A percentile compares a stretch with the other conserved stretches of the same genome.
Conservation (phyloP, 345 rosid species). For the Hibiscus trionum region DNA sequence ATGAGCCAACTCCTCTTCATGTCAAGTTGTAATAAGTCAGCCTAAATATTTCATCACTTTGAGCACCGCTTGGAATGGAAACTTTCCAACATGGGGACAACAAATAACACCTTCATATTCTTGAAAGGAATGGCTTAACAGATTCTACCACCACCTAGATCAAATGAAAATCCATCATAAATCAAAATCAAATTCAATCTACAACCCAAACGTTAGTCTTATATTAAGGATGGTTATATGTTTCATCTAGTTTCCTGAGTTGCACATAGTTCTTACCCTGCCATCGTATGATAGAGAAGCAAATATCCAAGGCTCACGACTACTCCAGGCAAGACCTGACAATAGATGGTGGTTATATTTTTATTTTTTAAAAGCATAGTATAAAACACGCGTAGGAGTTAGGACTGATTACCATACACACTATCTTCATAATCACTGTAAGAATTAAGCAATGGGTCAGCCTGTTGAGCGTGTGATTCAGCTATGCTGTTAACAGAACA, state of each 20-base stretch:
- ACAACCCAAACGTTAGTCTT: not conserved
- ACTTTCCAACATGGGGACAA: no score
- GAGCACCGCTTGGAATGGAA: no score
- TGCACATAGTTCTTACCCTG: conserved; percentile 45
- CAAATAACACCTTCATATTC: conserved; percentile 23
- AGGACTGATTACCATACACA: conserved; percentile 54
- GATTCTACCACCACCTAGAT: conserved; percentile 65
- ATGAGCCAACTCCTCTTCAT: not conserved
- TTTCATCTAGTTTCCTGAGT: not conserved
- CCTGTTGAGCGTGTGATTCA: conserved; percentile 25
- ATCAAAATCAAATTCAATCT: not conserved
- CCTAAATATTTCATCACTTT: not conserved
- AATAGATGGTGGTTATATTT: conserved; percentile 13
- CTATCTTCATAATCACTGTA: conserved; percentile 86
- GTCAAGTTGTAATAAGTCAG: not conserved
- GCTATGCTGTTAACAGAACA: conserved; percentile 26
- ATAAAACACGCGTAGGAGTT: not conserved
- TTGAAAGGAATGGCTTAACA: conserved; percentile 47
- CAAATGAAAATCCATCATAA: not conserved
- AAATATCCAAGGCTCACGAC: conserved; percentile 80
- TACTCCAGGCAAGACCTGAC: conserved; percentile 88
- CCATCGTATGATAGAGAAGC: conserved; percentile 93
- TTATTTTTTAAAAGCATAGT: not conserved
- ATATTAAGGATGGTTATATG: not conserved
- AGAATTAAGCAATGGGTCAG: conserved; percentile 48